Conservation (phyloP, 345 rosid genomes). For the Excoecaria cochinchinensis region DNA sequence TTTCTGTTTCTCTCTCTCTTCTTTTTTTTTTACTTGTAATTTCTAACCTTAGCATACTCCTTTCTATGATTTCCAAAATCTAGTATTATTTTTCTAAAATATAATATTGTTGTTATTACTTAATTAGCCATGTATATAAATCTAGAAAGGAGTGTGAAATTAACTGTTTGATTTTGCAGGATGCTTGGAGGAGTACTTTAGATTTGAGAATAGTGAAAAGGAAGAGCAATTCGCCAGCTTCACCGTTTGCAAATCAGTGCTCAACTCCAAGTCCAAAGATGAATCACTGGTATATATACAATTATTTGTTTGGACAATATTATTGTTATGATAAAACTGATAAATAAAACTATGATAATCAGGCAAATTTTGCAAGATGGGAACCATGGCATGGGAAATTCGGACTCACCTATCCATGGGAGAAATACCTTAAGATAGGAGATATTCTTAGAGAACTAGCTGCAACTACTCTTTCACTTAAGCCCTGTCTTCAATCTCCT, state of each 20-base stretch:
- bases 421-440: slow-evolving; percentile 56
- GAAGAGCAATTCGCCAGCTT: slow-evolving; percentile 28
- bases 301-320: not conserved
- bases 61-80: not conserved
- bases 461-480: slow-evolving; percentile 41
- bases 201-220: slow-evolving; percentile 15
- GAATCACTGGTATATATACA: slow-evolving; percentile 45
- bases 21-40: too few relatives aligned
- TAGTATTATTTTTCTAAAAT: not conserved
- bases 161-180: slow-evolving; percentile 27
- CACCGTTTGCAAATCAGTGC: slow-evolving; percentile 42
- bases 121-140: not conserved
- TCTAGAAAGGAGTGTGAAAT: not conserved
- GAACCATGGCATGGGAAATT: slow-evolving; percentile 92
- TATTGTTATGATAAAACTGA: too few relatives aligned
- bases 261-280: slow-evolving; percentile 57
- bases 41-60: not conserved
- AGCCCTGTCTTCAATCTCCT: slow-evolving; percentile 36
- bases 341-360: not conserved
- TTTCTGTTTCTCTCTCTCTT: not conserved
- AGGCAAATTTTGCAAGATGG: slow-evolving; percentile 92
- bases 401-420: slow-evolving; percentile 78
- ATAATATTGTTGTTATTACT: too few relatives aligned
- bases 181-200: slow-evolving; percentile 44
- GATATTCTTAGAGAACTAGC: slow-evolving; percentile 58